Conservation (phyloP, 1,284 basidiomycete species). For the Leccinum huronense region DNA sequence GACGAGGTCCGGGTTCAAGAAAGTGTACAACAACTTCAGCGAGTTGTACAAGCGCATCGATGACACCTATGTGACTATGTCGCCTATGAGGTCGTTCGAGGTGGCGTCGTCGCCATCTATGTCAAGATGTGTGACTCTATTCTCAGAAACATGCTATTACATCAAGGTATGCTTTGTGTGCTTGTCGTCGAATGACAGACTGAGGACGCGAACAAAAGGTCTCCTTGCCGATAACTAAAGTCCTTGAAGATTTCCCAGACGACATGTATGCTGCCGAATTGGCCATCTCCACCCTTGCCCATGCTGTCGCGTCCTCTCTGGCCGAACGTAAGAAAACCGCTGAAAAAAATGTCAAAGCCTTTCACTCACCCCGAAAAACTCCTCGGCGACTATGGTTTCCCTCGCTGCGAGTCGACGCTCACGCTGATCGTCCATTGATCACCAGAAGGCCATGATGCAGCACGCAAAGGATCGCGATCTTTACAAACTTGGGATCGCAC, state of each 20-base stretch:
- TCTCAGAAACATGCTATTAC: slow-evolving; percentile 53
- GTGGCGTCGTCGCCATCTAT: slow-evolving; percentile 57
- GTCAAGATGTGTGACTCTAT: slow-evolving; percentile 62
- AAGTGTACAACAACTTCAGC: slow-evolving; percentile 53
- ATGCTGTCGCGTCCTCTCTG: slow-evolving; percentile 45
- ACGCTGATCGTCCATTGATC: slow-evolving; percentile 43
- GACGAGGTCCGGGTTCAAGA: slow-evolving; percentile 56
- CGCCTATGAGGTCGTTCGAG: slow-evolving; percentile 39
- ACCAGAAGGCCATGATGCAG: slow-evolving; percentile 51
- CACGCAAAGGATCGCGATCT: slow-evolving; percentile 44
- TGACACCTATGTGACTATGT: slow-evolving; percentile 40
- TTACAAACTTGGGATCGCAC: slow-evolving; percentile 46
- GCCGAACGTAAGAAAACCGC: slow-evolving; percentile 37
- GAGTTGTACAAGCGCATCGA: slow-evolving; percentile 49
- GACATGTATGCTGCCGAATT: slow-evolving; percentile 51
- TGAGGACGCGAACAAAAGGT: slow-evolving; percentile 36
- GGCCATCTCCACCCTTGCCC: slow-evolving; percentile 48
- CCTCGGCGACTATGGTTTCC: slow-evolving; percentile 48
- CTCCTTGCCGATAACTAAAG: slow-evolving; percentile 44
- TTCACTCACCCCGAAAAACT: slow-evolving; percentile 47
- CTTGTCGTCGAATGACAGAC: background rate
- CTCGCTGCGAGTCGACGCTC: slow-evolving; percentile 44
- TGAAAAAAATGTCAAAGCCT: slow-evolving; percentile 34
- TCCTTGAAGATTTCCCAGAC: slow-evolving; percentile 48
- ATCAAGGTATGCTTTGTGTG: slow-evolving; percentile 40